Evolutionary conservation across 2,329 filamentous ascomycete genomes (phyloP).

Genomic region (Cladosporium oxysporum): DNA sequence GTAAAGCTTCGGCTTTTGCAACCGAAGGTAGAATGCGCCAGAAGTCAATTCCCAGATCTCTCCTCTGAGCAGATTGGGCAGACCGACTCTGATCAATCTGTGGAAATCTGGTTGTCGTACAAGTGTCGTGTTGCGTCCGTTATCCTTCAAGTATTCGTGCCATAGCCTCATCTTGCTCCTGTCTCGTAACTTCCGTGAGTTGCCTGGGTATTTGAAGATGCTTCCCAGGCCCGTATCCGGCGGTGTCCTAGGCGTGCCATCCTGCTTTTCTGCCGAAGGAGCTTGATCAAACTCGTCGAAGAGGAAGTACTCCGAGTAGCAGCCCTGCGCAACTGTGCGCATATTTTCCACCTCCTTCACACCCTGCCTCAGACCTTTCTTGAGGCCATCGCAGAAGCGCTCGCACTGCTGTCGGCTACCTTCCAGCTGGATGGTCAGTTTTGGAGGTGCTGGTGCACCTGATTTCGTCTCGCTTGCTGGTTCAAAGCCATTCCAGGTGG

Average conservation of each 20-base stretch:
- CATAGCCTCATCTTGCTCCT: conserved; percentile 96
- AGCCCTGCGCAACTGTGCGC: conserved; percentile 75
- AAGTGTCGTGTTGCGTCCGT: conserved; percentile 87
- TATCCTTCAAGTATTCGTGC: conserved; percentile 91
- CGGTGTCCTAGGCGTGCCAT: conserved; percentile 44
- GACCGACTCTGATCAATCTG: conserved; percentile 90
- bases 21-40: conserved; percentile 82
- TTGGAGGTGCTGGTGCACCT: conserved; percentile 67
- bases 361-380: conserved; percentile 81
- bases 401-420: conserved; percentile 88
- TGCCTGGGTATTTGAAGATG: conserved; percentile 91
- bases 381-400: conserved; percentile 92
- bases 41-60: conserved; percentile 97
- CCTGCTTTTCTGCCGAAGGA: conserved; percentile 50
- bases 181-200: conserved; percentile 89
- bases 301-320: conserved; percentile 81
- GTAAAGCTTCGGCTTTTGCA: conserved; percentile 84
- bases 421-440: conserved; percentile 87
- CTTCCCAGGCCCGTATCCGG: conserved; percentile 95
- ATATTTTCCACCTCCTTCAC: conserved; percentile 87
- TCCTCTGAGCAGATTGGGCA: conserved; percentile 88
- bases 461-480: conserved; percentile 49
- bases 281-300: conserved; percentile 33
- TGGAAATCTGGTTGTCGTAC: conserved; percentile 97
- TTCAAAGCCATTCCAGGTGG: conserved; percentile 62